Evolutionary conservation across 2,329 filamentous ascomycete species (phyloP).

Genomic region (Gliomastix tumulicola): DNA sequence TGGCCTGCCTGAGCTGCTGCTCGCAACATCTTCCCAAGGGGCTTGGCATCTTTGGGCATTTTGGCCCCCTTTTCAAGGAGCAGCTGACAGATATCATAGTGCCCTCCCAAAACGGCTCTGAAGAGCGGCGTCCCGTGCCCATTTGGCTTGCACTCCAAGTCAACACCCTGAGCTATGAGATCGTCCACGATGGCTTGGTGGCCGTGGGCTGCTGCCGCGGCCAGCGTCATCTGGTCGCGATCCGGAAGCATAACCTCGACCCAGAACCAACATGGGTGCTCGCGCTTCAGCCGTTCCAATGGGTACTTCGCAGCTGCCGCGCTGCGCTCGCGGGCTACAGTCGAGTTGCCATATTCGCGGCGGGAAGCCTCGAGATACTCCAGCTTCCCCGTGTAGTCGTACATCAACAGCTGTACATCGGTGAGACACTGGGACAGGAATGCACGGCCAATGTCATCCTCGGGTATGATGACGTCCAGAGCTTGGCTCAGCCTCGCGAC

Average conservation of each 20-base stretch:
- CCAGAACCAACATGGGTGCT: too few species aligned
- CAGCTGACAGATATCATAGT: not conserved
- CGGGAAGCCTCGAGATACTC: too few species aligned
- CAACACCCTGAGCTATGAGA: not conserved
- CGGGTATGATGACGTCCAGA: too few species aligned
- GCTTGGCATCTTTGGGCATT: not conserved
- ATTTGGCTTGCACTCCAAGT: not conserved
- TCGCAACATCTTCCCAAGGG: not conserved
- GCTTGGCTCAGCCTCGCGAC: too few species aligned
- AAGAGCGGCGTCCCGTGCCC: not conserved
- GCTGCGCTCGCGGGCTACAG: too few species aligned
- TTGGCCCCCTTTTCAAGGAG: not conserved
- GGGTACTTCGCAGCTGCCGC: too few species aligned
- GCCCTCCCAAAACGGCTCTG: not conserved
- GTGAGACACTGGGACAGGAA: too few species aligned
- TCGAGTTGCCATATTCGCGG: too few species aligned
- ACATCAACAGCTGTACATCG: too few species aligned
- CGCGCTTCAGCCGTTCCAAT: too few species aligned
- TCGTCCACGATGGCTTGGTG: not conserved
- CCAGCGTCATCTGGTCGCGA: not conserved
- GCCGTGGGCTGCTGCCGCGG: not conserved
- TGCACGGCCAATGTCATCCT: too few species aligned
- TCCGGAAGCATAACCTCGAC: not conserved
- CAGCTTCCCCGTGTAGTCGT: too few species aligned
- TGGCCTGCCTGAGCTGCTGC: not conserved